phyloP scores from a whole-genome alignment of 2,329 filamentous ascomycete species.

The Beauveria australis region DNA sequence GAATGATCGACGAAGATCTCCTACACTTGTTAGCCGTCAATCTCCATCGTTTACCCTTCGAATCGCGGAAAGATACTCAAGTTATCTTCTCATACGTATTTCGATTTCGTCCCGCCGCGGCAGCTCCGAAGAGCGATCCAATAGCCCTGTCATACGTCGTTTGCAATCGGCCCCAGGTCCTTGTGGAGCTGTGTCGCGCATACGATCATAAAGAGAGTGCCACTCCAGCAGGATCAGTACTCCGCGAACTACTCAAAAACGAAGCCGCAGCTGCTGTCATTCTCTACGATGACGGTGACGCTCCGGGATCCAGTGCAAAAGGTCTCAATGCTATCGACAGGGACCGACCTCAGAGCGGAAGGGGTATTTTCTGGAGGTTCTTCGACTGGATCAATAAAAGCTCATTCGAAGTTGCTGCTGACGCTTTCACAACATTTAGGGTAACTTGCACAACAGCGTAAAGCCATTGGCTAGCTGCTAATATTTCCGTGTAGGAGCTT shows the following conservation, averaged over 20 bases:
- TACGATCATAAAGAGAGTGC: conserved; percentile 89
- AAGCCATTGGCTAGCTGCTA: not conserved
- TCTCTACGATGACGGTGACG: conserved; percentile 79
- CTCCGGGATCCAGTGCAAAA: conserved; percentile 61
- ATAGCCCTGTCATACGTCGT: conserved; percentile 85
- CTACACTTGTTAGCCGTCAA: conserved; percentile 75
- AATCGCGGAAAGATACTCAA: conserved; percentile 91
- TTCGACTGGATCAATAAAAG: conserved; percentile 97
- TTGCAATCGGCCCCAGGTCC: conserved; percentile 74
- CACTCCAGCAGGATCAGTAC: conserved; percentile 80
- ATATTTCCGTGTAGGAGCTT: conserved; percentile 56
- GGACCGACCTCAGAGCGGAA: conserved; percentile 64
- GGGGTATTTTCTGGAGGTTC: conserved; percentile 91
- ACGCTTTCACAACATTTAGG: conserved; percentile 95
- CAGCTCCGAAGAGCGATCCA: conserved; percentile 62
- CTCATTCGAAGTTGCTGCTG: conserved; percentile 91
- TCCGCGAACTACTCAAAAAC: conserved; percentile 82
- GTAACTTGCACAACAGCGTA: conserved; percentile 35
- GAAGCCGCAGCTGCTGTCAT: conserved; percentile 87
- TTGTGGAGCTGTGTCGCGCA: conserved; percentile 79
- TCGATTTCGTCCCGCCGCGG: conserved; percentile 69
- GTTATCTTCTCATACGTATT: conserved; percentile 94
- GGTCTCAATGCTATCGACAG: conserved; percentile 72
- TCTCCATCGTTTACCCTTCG: conserved; percentile 83
- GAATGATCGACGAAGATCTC: conserved; percentile 82